Evolutionary conservation across 164 flowering plant genomes (phyloP), one percentile per base, ranked within the genome.

Genomic region (Stephania cephalantha): DNA sequence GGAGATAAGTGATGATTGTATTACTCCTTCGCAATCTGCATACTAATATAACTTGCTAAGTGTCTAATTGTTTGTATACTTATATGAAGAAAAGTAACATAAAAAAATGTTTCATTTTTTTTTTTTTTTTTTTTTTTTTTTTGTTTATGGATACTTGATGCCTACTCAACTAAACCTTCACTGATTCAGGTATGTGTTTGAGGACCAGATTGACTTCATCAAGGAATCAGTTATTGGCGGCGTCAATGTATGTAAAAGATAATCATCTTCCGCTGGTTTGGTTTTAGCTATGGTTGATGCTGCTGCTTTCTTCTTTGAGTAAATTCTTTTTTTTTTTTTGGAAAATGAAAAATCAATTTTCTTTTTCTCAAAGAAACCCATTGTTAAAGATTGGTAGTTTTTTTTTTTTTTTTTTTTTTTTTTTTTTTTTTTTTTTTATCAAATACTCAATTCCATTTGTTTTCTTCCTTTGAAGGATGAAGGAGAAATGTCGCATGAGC

Each of bases 201-300:
- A 95, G 81, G 97, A 95, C 85, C 97, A 95, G 78, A 95, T 95
- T 80, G 97, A 95, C 29, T 95, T 95, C 82, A 86, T 95, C 73
- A 92, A 88, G 84, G 88, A 86, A 22, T 78, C 91, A 8, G 98
- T 92, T 55, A 85, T 95, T 85, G 94, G 85, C 72, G 98, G 98
- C 44, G 90, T 77, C 22, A 83, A 90, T 83, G 99, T 91, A 84
- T 71, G 83, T 72, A 53, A 10, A 25, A 63, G 25, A 45, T 46
- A 13, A 68, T 53, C 63, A 18, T 58, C 31, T 64, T 71, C 71
- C 45, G 70, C 29, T 61, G 30, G 17, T 55, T 12, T 13, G 58
- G 11, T 5, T 58, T 11, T 67, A 74, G 71, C 20, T 13, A 48
- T 30, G 6, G 18, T 68, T 48, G 46, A 66, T 15, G 35, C 55